Conservation (phyloP, 305 asterid species). For the Fraxinus sp. region DNA sequence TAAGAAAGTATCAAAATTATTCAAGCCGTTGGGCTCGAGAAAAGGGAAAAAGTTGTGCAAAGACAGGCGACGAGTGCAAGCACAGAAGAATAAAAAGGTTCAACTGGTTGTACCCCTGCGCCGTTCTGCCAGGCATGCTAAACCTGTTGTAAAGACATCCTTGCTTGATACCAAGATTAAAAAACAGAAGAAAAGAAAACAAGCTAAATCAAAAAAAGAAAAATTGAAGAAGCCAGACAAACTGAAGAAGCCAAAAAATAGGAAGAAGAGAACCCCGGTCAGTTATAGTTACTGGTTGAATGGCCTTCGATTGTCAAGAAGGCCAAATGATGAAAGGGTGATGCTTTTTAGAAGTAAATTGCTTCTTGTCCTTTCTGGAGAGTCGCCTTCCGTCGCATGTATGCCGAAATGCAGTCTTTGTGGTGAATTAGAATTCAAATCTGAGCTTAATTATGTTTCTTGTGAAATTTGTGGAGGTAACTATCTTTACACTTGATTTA, state of each 20-base stretch:
- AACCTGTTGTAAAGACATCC: constrained; percentile 36
- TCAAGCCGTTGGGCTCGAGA: constrained; percentile 41
- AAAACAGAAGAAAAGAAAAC: constrained; percentile 50
- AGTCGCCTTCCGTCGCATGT: constrained; percentile 31
- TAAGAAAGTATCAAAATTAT: constrained; percentile 44
- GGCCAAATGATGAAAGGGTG: constrained; percentile 59
- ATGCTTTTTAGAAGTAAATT: constrained; percentile 50
- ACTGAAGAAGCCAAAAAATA: constrained; percentile 34
- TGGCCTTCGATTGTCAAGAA: constrained; percentile 63
- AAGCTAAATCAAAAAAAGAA: constrained; percentile 41
- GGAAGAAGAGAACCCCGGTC: constrained; percentile 53
- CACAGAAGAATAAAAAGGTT: constrained; percentile 38
- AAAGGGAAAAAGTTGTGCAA: constrained; percentile 43
- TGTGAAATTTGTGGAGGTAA: constrained; percentile 93
- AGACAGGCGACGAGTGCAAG: constrained; percentile 41
- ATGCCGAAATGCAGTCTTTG: constrained; percentile 75
- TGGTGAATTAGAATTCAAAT: constrained; percentile 54
- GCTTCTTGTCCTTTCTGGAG: constrained; percentile 57
- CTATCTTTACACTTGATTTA: constrained; percentile 5
- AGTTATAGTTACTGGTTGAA: constrained; percentile 75
- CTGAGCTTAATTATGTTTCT: constrained; percentile 63
- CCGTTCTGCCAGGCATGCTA: constrained; percentile 82
- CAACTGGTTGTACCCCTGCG: constrained; percentile 62
- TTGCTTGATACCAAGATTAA: constrained; percentile 43
- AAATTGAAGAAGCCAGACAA: constrained; percentile 35